These are phyloP conservation scores for Chamaecyparis obtusa DNA, from an alignment of 75 land plant genomes.

Conservation along the genomic window DNA sequence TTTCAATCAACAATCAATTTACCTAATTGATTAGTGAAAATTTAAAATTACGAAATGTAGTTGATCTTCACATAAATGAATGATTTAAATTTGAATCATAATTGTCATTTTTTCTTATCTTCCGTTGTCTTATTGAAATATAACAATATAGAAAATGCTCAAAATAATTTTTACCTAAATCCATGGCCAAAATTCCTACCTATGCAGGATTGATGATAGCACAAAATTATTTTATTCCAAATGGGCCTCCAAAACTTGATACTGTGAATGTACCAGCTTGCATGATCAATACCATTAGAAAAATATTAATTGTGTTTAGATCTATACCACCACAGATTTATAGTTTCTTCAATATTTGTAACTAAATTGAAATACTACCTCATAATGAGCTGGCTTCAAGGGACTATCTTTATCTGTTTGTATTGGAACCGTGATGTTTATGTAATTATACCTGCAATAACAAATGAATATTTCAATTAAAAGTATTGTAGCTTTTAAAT, in stretches of 20 bases:
- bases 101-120: too few species aligned
- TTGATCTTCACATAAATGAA: not conserved
- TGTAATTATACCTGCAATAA: constrained; percentile 71
- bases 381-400: constrained; percentile 92
- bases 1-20: constrained; percentile 1
- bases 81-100: not conserved
- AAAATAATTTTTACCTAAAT: constrained; percentile 66
- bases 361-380: constrained; percentile 40
- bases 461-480: not conserved
- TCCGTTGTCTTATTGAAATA: not conserved
- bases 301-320: not conserved
- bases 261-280: constrained; percentile 99
- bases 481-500: not conserved
- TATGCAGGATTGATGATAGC: constrained; percentile 99
- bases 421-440: constrained; percentile 94
- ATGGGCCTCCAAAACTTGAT: constrained; percentile 96
- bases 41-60: too few species aligned
- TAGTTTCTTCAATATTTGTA: not conserved
- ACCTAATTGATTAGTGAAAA: not conserved
- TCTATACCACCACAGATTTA: not conserved
- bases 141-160: not conserved
- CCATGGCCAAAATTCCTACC: constrained; percentile 91
- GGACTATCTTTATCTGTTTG: constrained; percentile 90
- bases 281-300: constrained; percentile 11
- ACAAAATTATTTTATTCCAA: constrained; percentile 98